A percentile compares a stretch with the other conserved stretches of the same genome.
Evolutionary conservation across 2,329 filamentous ascomycete species (phyloP).

Genomic region (Alternaria alternata): DNA sequence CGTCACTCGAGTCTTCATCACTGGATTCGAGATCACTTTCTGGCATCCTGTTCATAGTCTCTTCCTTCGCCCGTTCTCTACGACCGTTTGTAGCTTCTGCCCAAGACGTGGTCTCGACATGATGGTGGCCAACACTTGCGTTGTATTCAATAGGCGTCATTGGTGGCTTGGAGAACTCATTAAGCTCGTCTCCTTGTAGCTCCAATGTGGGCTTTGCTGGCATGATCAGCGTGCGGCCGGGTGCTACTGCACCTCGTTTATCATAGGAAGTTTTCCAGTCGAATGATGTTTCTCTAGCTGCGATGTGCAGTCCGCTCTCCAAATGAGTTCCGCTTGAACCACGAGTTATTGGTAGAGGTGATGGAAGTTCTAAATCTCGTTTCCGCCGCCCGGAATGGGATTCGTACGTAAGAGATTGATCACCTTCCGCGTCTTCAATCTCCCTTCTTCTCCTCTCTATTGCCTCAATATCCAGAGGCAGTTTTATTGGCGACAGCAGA

Average conservation of each 20-base stretch:
- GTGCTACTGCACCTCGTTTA: neutral
- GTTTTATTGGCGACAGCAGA: neutral
- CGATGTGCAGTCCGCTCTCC: neutral
- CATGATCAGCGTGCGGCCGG: neutral
- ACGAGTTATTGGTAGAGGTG: neutral
- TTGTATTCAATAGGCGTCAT: neutral
- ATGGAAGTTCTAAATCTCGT: neutral
- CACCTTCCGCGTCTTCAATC: neutral
- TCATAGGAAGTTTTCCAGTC: neutral
- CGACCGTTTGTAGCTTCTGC: neutral
- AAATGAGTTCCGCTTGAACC: neutral
- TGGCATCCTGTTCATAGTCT: neutral
- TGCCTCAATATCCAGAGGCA: neutral
- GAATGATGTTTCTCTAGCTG: neutral
- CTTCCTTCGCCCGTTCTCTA: neutral
- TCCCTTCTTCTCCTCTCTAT: neutral
- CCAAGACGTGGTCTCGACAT: neutral
- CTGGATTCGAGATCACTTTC: neutral
- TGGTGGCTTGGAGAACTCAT: neutral
- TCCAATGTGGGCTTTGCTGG: neutral
- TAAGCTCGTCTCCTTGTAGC: neutral
- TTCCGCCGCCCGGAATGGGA: neutral
- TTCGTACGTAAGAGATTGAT: rapidly evolving
- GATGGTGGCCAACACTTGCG: neutral
- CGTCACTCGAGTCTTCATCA: neutral